phyloP scores from a whole-genome alignment of 805 yeast species.

The Ogataea pignaliae region DNA sequence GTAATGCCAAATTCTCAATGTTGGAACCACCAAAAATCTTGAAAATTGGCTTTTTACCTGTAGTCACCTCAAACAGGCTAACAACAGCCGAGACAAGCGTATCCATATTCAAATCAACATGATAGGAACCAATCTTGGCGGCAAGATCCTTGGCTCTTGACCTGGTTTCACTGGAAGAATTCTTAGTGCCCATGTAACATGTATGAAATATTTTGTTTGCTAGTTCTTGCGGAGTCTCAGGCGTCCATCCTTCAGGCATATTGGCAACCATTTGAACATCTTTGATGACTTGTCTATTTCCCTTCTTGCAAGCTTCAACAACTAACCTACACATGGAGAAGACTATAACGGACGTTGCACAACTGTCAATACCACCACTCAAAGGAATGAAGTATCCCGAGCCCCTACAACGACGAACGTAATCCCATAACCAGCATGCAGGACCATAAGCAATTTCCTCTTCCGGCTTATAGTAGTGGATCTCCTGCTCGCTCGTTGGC shows the following conservation, averaged over 20 bases:
- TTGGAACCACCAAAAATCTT: conserved; percentile 91
- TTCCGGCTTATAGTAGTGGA: conserved; percentile 75
- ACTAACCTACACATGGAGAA: conserved; percentile 92
- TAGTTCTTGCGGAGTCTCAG: conserved; percentile 70
- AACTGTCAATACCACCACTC: conserved; percentile 96
- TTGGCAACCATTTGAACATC: conserved; percentile 74
- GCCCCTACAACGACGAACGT: conserved; percentile 82
- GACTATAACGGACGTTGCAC: conserved; percentile 94
- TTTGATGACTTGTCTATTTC: conserved; percentile 66
- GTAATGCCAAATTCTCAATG: conserved; percentile 89
- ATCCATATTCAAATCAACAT: conserved; percentile 91
- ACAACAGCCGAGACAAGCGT: conserved; percentile 69
- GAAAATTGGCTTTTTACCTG: conserved; percentile 85
- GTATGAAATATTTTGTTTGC: conserved; percentile 79
- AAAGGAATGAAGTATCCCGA: conserved; percentile 91
- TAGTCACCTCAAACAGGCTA: conserved; percentile 75
- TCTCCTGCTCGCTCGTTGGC: conserved; percentile 50
- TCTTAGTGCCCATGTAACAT: conserved; percentile 92
- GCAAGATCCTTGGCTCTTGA: conserved; percentile 76
- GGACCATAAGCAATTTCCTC: conserved; percentile 98
- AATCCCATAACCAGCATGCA: conserved; percentile 99
- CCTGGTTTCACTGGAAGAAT: conserved; percentile 87
- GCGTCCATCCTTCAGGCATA: conserved; percentile 53
- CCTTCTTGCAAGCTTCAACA: conserved; percentile 58
- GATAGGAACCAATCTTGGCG: conserved; percentile 76